Percentiles rank a stretch among this genome's conserved stretches.
Evolutionary conservation across 495 filamentous ascomycete genomes (phyloP).

Genomic region (Evansstolkia leycettana): DNA sequence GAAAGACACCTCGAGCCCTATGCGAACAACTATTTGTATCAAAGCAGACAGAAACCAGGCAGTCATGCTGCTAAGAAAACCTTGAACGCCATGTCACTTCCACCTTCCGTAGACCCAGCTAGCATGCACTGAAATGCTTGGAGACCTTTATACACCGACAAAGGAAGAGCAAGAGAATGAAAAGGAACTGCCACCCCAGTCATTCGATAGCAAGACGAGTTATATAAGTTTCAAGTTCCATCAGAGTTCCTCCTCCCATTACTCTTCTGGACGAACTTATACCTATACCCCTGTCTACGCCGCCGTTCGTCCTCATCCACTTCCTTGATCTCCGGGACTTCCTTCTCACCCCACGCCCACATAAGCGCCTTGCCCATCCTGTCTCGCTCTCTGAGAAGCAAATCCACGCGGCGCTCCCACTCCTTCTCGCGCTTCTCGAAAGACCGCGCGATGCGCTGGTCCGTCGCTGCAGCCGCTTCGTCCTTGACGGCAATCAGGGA

Average conservation of each 20-base stretch:
- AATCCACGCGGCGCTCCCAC: slow-evolving; percentile 37
- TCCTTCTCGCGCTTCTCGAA: slow-evolving; percentile 38
- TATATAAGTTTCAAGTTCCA: background rate
- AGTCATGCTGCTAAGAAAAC: too few species aligned
- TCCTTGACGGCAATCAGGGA: slow-evolving; percentile 27
- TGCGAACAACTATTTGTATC: too few species aligned
- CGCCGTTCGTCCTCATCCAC: slow-evolving; percentile 1
- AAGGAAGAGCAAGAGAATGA: too few species aligned
- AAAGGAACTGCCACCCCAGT: too few species aligned
- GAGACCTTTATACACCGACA: too few species aligned
- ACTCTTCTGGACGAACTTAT: slow-evolving; percentile 3
- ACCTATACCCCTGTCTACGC: background rate
- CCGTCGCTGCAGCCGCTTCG: slow-evolving; percentile 26
- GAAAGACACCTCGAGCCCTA: too few species aligned
- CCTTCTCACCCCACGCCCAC: slow-evolving; percentile 38
- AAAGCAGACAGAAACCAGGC: too few species aligned
- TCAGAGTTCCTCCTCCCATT: slow-evolving; percentile 10
- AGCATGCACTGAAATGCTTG: too few species aligned
- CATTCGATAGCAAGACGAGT: background rate
- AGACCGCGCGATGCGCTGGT: slow-evolving; percentile 29
- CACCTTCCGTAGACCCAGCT: too few species aligned
- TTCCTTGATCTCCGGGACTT: slow-evolving; percentile 24
- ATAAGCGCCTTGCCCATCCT: slow-evolving; percentile 39
- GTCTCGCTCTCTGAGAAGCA: slow-evolving; percentile 44
- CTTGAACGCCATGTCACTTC: too few species aligned